Conservation (phyloP, 371 early-diverging fungal genomes). For the Mortierella sp. region DNA sequence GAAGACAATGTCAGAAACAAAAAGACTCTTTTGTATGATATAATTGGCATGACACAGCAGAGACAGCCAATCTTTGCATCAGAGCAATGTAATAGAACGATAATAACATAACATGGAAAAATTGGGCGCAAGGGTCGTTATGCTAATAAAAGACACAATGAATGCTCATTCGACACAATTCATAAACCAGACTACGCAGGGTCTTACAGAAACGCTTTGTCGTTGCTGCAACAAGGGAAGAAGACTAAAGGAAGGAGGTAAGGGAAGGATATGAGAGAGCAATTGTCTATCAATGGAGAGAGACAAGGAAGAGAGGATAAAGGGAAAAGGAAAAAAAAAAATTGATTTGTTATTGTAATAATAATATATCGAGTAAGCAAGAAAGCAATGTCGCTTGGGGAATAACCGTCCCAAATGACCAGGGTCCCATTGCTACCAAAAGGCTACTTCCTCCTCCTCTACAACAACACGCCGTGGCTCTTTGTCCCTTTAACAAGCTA, state of each 20-base stretch:
- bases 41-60: neutral
- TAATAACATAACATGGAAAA: neutral
- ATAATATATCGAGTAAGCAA: too few relatives aligned
- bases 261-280: neutral
- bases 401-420: neutral
- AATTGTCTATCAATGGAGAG: neutral
- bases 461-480: neutral
- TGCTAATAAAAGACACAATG: too few relatives aligned
- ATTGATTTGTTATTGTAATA: conserved; percentile 3
- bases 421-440: neutral
- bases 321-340: neutral
- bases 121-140: too few relatives aligned
- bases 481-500: neutral
- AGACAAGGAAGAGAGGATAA: neutral
- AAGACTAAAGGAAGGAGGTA: neutral
- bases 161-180: too few relatives aligned
- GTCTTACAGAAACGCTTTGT: too few relatives aligned
- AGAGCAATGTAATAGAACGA: neutral
- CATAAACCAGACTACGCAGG: too few relatives aligned
- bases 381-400: too few relatives aligned
- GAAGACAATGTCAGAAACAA: neutral
- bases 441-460: too few relatives aligned
- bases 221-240: neutral
- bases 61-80: neutral
- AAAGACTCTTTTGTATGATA: neutral